A percentile compares a stretch with the other conserved stretches of the same genome.
phyloP scores from a whole-genome alignment of 106 monocot species.

The Alisma plantagoaquatica region DNA sequence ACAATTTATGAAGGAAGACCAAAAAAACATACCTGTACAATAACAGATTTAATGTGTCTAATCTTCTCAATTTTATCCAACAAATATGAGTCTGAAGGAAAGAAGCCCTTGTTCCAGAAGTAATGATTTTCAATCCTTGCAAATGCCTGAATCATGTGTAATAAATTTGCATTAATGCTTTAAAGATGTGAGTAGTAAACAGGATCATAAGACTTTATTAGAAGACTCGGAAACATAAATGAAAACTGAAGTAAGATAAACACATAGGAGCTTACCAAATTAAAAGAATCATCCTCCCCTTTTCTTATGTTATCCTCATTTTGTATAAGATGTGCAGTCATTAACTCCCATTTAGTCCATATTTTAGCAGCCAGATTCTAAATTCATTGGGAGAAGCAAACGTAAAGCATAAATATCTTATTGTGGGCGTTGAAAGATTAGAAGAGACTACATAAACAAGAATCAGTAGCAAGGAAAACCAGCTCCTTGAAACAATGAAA shows the following conservation, averaged over 20 bases:
- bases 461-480: too few relatives aligned
- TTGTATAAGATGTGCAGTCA: slow-evolving; percentile 86
- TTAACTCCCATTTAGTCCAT: slow-evolving; percentile 95
- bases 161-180: slow-evolving; percentile 3
- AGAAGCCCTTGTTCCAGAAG: slow-evolving; percentile 84
- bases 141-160: slow-evolving; percentile 97
- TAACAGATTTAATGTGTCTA: slow-evolving; percentile 81
- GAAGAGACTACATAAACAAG: too few relatives aligned
- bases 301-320: slow-evolving; percentile 70
- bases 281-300: slow-evolving; percentile 83
- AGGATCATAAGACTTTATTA: too few relatives aligned
- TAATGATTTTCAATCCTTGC: slow-evolving; percentile 96
- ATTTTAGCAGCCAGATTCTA: slow-evolving; percentile 76
- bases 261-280: slow-evolving; percentile 53
- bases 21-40: slow-evolving; percentile 67
- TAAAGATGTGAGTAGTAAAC: too few relatives aligned
- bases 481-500: too few relatives aligned
- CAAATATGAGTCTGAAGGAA: slow-evolving; percentile 67
- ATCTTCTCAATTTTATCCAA: slow-evolving; percentile 97
- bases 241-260: too few relatives aligned
- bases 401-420: neutral
- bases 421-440: too few relatives aligned
- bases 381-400: neutral
- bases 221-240: too few relatives aligned
- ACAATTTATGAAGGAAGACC: neutral